Conservation (phyloP, 768 basidiomycete species). For the Zangia roseola region DNA sequence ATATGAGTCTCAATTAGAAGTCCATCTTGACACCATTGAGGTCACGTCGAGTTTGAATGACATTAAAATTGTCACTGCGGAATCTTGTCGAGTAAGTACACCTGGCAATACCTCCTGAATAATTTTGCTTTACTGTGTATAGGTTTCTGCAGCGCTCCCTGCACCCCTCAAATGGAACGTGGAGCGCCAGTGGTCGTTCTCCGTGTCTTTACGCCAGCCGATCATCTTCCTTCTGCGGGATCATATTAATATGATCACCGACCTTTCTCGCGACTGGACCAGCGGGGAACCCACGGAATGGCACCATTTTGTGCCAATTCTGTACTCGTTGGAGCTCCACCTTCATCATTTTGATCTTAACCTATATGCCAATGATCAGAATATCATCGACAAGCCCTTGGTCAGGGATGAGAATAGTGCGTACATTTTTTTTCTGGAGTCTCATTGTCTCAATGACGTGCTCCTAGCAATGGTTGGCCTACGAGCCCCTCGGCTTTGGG, state of each 20-base stretch:
- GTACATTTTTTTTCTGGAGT: constrained; percentile 4
- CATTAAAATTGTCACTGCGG: constrained; percentile 71
- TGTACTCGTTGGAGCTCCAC: constrained; percentile 69
- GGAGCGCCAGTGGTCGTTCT: constrained; percentile 74
- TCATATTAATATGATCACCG: constrained; percentile 91
- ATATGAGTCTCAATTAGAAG: constrained; percentile 76
- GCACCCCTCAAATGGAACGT: constrained; percentile 82
- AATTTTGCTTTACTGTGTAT: constrained; percentile 4
- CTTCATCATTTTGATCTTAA: constrained; percentile 77
- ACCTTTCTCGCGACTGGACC: constrained; percentile 91
- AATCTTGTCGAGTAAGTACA: constrained; percentile 66
- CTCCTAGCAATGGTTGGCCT: constrained; percentile 68
- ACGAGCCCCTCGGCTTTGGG: constrained; percentile 55
- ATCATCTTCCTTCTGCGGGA: constrained; percentile 81
- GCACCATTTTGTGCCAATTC: constrained; percentile 78
- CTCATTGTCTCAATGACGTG: neutral
- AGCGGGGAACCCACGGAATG: constrained; percentile 80
- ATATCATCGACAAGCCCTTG: constrained; percentile 89
- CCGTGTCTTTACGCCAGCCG: constrained; percentile 70
- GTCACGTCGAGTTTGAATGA: constrained; percentile 88
- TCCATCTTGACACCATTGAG: constrained; percentile 77
- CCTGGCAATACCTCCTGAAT: constrained; percentile 11
- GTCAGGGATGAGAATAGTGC: constrained; percentile 82
- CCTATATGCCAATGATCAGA: constrained; percentile 91
- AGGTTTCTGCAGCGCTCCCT: constrained; percentile 76